Base-by-base conservation (phyloP, 306 rosid genomes). In the Acacia melanoxylon region DNA sequence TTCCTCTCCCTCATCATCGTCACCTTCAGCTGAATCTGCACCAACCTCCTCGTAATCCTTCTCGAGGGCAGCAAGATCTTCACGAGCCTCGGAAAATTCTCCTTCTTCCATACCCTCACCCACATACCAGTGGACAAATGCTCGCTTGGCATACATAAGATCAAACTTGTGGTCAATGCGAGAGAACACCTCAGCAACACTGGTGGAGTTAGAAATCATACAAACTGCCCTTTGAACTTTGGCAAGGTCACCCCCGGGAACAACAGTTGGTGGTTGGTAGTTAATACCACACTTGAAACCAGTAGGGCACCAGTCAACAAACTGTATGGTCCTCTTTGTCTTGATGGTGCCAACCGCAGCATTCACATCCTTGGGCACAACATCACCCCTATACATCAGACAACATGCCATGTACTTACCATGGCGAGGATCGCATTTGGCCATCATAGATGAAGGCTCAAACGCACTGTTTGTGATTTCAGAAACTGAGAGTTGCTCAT, bases 391-490 rank as follows among this genome's bases (percentile, higher is more conserved):
- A 10, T 58, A 58, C 65, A 58, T 58, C 65, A 58, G 65, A 58
- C 65, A 58, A 58, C 65, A 58, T 2, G 65, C 65, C 65, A 58
- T 58, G 65, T 58, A 58, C 65, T 58, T 58, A 9, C 65, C 67
- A 61, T 61, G 67, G 67, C 67, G 35, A 61, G 67, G 67, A 61
- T 61, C 67, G 13, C 67, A 61, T 61, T 61, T 61, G 17, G 67
- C 67, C 67, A 61, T 61, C 67, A 61, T 61, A 24, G 67, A 61
- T 61, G 67, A 61, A 61, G 67, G 67, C 67, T 61, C 67, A 61
- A 61, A 61, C 17, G 67, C 67, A 11, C 67, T 61, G 67, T 61
- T 61, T 6, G 67, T 61, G 67, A 61, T 61, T 61, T 61, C 67
- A 25, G 67, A 31, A n/a, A 58, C 65, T 8, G 65, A 58, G 65